These are phyloP conservation scores for Lentinus tigrinus DNA, from an alignment of 768 basidiomycete genomes.

Conservation along the genomic window DNA sequence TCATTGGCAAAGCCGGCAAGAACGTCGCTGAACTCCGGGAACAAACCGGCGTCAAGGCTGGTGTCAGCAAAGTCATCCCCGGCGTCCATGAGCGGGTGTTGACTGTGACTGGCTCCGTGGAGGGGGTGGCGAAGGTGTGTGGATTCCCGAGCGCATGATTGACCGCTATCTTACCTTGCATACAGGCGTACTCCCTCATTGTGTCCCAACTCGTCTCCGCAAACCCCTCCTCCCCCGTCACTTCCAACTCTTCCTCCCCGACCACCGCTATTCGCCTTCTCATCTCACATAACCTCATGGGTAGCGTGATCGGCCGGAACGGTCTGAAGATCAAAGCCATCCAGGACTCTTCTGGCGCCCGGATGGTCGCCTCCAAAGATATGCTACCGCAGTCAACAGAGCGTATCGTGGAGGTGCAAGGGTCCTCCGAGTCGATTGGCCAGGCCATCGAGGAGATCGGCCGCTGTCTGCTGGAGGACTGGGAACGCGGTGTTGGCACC, in stretches of 20 bases:
- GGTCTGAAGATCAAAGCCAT: conserved; percentile 99
- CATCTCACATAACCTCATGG: conserved; percentile 99
- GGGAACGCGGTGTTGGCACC: conserved; percentile 91
- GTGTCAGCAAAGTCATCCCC: conserved; percentile 97
- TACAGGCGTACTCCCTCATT: conserved; percentile 92
- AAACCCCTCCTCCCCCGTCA: conserved; percentile 69
- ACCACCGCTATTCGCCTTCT: conserved; percentile 90
- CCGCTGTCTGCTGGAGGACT: conserved; percentile 93
- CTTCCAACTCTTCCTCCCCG: conserved; percentile 58
- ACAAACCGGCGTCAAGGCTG: conserved; percentile 95
- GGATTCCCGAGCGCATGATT: background rate
- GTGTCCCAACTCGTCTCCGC: conserved; percentile 86
- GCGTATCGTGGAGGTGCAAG: conserved; percentile 97
- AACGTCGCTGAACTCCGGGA: conserved; percentile 97
- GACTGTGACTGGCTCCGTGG: conserved; percentile 88
- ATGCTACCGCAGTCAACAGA: conserved; percentile 99
- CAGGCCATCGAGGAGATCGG: conserved; percentile 95
- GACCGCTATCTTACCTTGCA: conserved; percentile 5
- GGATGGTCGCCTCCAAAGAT: conserved; percentile 98
- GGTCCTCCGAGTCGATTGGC: conserved; percentile 87
- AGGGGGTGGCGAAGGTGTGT: conserved; percentile 86
- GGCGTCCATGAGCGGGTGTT: conserved; percentile 98
- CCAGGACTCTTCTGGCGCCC: conserved; percentile 91
- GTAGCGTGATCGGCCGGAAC: conserved; percentile 93
- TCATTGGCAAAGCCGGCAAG: conserved; percentile 95